Percentiles rank a stretch among this genome's conserved stretches.
Evolutionary conservation across 108 stramenopile species (phyloP).

Genomic region (Skeletonema menzelii): DNA sequence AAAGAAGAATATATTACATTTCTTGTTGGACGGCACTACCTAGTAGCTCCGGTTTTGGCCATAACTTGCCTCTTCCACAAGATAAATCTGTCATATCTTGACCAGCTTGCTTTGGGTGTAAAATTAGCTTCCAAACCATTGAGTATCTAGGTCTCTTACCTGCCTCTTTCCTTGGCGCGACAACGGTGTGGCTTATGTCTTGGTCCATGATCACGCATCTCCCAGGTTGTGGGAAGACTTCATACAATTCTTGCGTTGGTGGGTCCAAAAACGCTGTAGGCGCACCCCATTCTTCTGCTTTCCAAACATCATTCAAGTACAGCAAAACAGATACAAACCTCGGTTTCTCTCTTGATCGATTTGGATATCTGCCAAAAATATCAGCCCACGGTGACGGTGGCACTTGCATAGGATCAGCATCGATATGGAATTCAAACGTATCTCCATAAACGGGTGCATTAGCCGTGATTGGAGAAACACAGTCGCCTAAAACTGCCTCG

Average conservation of each 20-base stretch:
- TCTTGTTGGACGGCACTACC: slow-evolving; percentile 39
- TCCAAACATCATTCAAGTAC: slow-evolving; percentile 72
- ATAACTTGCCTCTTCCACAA: slow-evolving; percentile 13
- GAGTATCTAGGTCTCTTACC: slow-evolving; percentile 71
- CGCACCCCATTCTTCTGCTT: slow-evolving; percentile 58
- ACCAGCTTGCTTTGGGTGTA: slow-evolving; percentile 53
- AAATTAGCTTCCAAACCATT: slow-evolving; percentile 74
- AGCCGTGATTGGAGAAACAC: slow-evolving; percentile 67
- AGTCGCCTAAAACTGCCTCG: slow-evolving; percentile 61
- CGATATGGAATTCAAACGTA: slow-evolving; percentile 68
- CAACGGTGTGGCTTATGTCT: slow-evolving; percentile 66
- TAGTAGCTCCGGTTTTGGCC: slow-evolving; percentile 43
- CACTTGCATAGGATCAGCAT: slow-evolving; percentile 64
- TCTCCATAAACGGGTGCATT: slow-evolving; percentile 71
- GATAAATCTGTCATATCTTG: slow-evolving; percentile 60
- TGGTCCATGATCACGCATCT: slow-evolving; percentile 71
- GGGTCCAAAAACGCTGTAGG: slow-evolving; percentile 69
- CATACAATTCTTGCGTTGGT: slow-evolving; percentile 49
- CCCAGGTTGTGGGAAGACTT: slow-evolving; percentile 53
- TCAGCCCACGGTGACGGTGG: slow-evolving; percentile 74
- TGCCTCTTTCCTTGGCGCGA: slow-evolving; percentile 52
- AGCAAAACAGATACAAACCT: slow-evolving; percentile 71
- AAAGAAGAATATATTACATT: not conserved
- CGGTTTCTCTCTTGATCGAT: slow-evolving; percentile 62
- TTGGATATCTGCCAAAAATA: slow-evolving; percentile 70